A percentile compares a stretch with the other conserved stretches of the same genome.
Evolutionary conservation across 768 basidiomycete species (phyloP).

Genomic region (Pluteus cervinus): DNA sequence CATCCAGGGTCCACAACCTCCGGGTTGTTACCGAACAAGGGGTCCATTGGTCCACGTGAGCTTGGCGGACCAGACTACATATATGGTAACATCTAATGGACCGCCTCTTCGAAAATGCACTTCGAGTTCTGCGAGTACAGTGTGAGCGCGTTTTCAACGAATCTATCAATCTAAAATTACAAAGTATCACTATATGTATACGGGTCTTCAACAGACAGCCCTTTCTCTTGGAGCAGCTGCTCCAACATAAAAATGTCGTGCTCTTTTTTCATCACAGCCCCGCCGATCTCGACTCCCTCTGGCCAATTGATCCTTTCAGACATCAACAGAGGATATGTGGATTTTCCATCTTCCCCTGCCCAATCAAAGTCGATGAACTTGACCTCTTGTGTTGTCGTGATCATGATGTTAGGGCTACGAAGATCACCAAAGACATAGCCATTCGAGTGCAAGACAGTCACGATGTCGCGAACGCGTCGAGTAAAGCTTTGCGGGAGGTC

Average conservation of each 20-base stretch:
- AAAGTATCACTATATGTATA: no score
- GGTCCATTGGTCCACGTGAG: no score
- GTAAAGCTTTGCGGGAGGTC: no score
- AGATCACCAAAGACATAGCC: conserved; percentile 33
- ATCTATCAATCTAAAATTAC: no score
- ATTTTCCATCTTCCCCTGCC: conserved; percentile 21
- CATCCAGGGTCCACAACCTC: no score
- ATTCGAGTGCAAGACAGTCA: conserved; percentile 24
- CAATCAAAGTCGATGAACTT: conserved; percentile 34
- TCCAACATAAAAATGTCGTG: not conserved
- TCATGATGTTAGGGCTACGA: conserved; percentile 25
- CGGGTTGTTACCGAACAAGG: no score
- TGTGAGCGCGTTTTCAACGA: no score
- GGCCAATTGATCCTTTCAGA: not conserved
- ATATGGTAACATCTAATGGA: no score
- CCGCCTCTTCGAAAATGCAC: no score
- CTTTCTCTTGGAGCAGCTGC: not conserved
- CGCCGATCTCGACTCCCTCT: not conserved
- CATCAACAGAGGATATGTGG: conserved; percentile 1
- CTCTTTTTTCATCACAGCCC: not conserved
- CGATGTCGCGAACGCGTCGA: no score
- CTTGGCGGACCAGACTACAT: no score
- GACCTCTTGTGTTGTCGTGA: conserved; percentile 12
- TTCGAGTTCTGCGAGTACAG: no score
- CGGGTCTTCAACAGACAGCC: conserved; percentile 1